Conservation (phyloP, 768 basidiomycete genomes). For the Russula griseocarnosa region DNA sequence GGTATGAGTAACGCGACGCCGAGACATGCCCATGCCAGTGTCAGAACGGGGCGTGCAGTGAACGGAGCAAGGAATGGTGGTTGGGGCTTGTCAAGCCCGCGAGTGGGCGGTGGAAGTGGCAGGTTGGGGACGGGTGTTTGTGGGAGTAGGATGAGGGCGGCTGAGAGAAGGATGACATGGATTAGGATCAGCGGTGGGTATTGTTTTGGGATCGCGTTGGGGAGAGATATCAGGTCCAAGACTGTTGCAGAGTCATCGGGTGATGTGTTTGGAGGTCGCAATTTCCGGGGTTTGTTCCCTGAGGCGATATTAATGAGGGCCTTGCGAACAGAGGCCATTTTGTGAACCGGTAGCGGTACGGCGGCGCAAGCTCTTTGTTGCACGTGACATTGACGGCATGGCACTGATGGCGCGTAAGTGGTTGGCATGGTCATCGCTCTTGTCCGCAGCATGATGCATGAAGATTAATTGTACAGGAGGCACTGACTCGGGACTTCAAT, state of each 20-base stretch:
- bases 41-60: constrained; percentile 55
- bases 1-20: constrained; percentile 54
- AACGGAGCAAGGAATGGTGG: constrained; percentile 63
- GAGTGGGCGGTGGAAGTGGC: constrained; percentile 18
- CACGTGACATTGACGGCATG: neutral
- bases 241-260: neutral
- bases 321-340: constrained; percentile 20
- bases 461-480: neutral
- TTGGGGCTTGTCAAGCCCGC: constrained; percentile 55
- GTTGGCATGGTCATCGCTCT: neutral
- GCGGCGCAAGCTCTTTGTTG: neutral
- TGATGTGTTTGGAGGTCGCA: neutral
- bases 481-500: neutral
- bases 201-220: constrained; percentile 15
- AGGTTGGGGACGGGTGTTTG: constrained; percentile 14
- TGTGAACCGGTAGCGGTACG: neutral
- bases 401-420: too few relatives aligned
- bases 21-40: constrained; percentile 52
- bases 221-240: constrained; percentile 8
- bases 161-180: constrained; percentile 17
- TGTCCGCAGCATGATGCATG: neutral
- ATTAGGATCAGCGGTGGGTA: constrained; percentile 20
- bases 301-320: constrained; percentile 14
- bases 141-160: constrained; percentile 19
- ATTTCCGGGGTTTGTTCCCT: constrained; percentile 3